Conservation (phyloP, 352 stramenopile genomes). For the Saprolegnia diclina region DNA sequence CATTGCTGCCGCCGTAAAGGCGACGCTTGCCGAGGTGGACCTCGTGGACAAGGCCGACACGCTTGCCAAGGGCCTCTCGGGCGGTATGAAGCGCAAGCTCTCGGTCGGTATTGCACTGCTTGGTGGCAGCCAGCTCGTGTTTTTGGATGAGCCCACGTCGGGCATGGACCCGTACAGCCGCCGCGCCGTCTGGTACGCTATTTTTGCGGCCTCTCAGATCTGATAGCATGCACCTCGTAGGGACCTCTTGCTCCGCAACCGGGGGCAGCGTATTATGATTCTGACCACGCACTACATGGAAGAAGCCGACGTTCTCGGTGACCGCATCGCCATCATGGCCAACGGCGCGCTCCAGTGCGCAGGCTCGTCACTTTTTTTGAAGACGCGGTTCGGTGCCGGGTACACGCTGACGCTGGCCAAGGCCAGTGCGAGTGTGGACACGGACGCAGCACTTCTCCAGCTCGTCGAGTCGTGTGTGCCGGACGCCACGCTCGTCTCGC, state of each 20-base stretch:
- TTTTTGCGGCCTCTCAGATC: too few relatives aligned
- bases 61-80: slow-evolving; percentile 52
- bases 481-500: slow-evolving; percentile 38
- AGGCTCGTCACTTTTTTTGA: slow-evolving; percentile 75
- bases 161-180: slow-evolving; percentile 92
- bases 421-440: slow-evolving; percentile 31
- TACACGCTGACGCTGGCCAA: slow-evolving; percentile 69
- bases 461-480: slow-evolving; percentile 39
- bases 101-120: slow-evolving; percentile 86
- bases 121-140: slow-evolving; percentile 64
- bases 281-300: slow-evolving; percentile 88
- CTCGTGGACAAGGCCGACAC: slow-evolving; percentile 53
- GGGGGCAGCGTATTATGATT: slow-evolving; percentile 66
- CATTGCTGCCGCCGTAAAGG: slow-evolving; percentile 32
- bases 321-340: slow-evolving; percentile 81
- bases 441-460: slow-evolving; percentile 24
- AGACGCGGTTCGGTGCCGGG: slow-evolving; percentile 68
- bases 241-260: slow-evolving; percentile 64
- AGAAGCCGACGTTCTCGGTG: slow-evolving; percentile 80
- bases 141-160: slow-evolving; percentile 87
- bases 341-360: slow-evolving; percentile 54
- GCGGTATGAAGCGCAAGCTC: slow-evolving; percentile 89
- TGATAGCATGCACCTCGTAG: too few relatives aligned
- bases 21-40: slow-evolving; percentile 50
- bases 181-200: slow-evolving; percentile 90